phyloP scores from a whole-genome alignment of 176 grass and related monocot species.

The Pontederia crassipes region DNA sequence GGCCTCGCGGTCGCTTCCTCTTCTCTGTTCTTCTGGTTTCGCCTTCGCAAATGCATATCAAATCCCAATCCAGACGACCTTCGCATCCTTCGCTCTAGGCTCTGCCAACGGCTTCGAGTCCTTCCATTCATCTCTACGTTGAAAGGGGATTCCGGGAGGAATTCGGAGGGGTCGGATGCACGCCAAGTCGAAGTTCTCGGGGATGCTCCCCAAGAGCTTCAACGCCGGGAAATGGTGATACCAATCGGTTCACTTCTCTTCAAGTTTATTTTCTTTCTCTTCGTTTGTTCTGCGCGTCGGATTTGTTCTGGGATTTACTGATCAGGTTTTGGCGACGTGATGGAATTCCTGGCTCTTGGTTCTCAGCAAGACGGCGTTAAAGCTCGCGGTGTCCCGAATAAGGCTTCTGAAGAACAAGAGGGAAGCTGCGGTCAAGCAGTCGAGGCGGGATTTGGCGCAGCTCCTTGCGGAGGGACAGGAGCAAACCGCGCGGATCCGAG shows the following conservation, averaged over 20 bases:
- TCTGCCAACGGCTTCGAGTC: too few relatives aligned
- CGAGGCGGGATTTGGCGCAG: constrained; percentile 60
- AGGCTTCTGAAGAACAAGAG: constrained; percentile 80
- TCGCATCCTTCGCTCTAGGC: too few relatives aligned
- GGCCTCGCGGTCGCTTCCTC: too few relatives aligned
- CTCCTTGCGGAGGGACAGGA: constrained; percentile 68
- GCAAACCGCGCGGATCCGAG: constrained; percentile 74
- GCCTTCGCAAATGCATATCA: too few relatives aligned
- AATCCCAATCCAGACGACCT: too few relatives aligned
- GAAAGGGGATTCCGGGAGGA: neutral
- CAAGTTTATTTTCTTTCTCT: neutral
- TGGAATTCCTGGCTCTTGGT: neutral
- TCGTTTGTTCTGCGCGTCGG: too few relatives aligned
- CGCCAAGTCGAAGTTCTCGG: constrained; percentile 5
- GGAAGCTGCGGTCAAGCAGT: constrained; percentile 49
- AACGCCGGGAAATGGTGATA: neutral
- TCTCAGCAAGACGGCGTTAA: constrained; percentile 63
- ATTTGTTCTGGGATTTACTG: neutral
- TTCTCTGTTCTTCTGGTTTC: too few relatives aligned
- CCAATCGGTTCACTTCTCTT: neutral
- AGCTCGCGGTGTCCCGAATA: constrained; percentile 69
- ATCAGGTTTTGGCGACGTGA: neutral
- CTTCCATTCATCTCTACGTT: too few relatives aligned
- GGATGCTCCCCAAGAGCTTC: constrained; percentile 6
- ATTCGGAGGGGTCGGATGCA: neutral